Conservation (phyloP, 108 stramenopile species). For the Conticribra guillardii region DNA sequence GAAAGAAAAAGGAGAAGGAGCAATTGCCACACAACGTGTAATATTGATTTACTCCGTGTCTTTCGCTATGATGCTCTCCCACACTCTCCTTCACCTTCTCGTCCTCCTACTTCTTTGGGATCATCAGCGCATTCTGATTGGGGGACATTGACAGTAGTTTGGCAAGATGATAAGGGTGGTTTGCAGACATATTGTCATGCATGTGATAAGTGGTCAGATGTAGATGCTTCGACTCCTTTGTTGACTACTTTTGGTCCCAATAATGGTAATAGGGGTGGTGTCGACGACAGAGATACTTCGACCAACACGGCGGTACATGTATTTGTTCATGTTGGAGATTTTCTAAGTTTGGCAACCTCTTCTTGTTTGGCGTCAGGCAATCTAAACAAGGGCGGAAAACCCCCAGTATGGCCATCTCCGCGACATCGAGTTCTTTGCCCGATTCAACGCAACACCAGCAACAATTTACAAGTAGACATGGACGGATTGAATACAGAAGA, state of each 20-base stretch:
- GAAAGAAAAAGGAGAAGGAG: not conserved
- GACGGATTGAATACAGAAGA: not conserved
- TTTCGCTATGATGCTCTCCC: slow-evolving; percentile 60
- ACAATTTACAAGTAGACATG: slow-evolving; percentile 2
- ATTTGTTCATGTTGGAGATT: slow-evolving; percentile 81
- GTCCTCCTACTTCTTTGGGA: slow-evolving; percentile 35
- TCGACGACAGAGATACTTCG: slow-evolving; percentile 6
- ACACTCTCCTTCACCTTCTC: not conserved
- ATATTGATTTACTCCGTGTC: slow-evolving; percentile 47
- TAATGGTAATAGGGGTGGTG: not conserved
- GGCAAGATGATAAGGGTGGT: slow-evolving; percentile 82
- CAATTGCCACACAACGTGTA: slow-evolving; percentile 11
- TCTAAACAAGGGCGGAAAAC: too few species aligned
- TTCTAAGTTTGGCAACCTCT: slow-evolving; percentile 61
- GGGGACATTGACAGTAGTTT: slow-evolving; percentile 83
- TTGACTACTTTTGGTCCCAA: not conserved
- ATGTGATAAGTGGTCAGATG: slow-evolving; percentile 69
- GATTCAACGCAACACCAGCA: too few species aligned
- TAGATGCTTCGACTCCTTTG: slow-evolving; percentile 23
- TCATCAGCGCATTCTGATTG: slow-evolving; percentile 83
- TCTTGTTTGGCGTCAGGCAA: not conserved
- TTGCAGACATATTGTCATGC: slow-evolving; percentile 78
- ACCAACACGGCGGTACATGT: slow-evolving; percentile 22
- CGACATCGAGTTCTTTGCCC: slow-evolving; percentile 52
- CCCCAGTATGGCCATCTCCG: slow-evolving; percentile 41